Conservation (phyloP, 2,329 filamentous ascomycete genomes). For the Pseudogymnoascus sp. region DNA sequence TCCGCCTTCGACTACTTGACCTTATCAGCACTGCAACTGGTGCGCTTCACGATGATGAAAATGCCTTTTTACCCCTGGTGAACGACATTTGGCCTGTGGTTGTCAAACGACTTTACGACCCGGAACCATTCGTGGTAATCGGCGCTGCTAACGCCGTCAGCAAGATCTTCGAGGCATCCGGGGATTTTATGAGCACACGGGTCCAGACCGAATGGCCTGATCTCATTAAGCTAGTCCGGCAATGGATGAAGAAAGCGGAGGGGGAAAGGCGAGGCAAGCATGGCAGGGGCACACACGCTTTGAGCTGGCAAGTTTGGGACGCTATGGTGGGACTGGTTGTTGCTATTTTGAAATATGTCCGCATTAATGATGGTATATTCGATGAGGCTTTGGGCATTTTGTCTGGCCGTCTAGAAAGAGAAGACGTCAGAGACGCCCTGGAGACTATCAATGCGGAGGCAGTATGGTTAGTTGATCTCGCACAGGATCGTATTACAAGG, state of each 20-base stretch:
- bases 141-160: slow-evolving; percentile 61
- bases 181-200: slow-evolving; percentile 70
- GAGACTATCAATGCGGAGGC: slow-evolving; percentile 62
- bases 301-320: slow-evolving; percentile 55
- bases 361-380: slow-evolving; percentile 58
- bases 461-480: slow-evolving; percentile 60
- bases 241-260: slow-evolving; percentile 33
- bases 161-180: slow-evolving; percentile 60
- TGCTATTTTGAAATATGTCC: slow-evolving; percentile 52
- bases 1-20: slow-evolving; percentile 69
- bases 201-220: slow-evolving; percentile 65
- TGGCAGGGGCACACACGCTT: slow-evolving; percentile 50
- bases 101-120: slow-evolving; percentile 55
- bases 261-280: slow-evolving; percentile 27
- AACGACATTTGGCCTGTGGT: slow-evolving; percentile 87
- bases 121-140: slow-evolving; percentile 58
- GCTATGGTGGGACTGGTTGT: slow-evolving; percentile 51
- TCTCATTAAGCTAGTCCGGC: slow-evolving; percentile 42
- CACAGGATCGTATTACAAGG: slow-evolving; percentile 35
- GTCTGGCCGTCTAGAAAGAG: slow-evolving; percentile 38
- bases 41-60: slow-evolving; percentile 65
- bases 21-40: slow-evolving; percentile 66
- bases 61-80: slow-evolving; percentile 77
- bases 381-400: slow-evolving; percentile 62
- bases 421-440: slow-evolving; percentile 47